A percentile compares a stretch with the other conserved stretches of the same genome.
Evolutionary conservation across 2,329 filamentous ascomycete genomes (phyloP).

Genomic region (Monosporascus sp.): DNA sequence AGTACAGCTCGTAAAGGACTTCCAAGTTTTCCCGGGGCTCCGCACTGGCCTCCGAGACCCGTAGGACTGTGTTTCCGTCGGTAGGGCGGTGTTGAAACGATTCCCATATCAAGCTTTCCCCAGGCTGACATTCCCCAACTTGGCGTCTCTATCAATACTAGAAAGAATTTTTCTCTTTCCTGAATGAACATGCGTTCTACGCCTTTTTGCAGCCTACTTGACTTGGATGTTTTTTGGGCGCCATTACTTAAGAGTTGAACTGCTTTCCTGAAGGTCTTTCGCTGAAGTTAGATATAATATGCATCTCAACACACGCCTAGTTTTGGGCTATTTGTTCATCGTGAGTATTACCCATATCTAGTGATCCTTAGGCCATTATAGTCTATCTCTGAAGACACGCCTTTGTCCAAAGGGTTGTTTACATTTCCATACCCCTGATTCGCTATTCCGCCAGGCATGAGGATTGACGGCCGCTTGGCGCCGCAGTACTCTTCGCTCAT

Average conservation of each 20-base stretch:
- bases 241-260: not conserved
- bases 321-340: not conserved
- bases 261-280: not conserved
- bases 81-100: not conserved
- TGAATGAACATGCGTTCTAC: not conserved
- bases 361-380: not conserved
- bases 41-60: not conserved
- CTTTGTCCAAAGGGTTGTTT: not conserved
- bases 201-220: not conserved
- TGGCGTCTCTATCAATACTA: not conserved
- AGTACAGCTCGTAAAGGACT: no score
- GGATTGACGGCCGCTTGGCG: constrained; percentile 1
- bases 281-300: not conserved
- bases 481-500: constrained; percentile 12
- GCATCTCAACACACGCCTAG: not conserved
- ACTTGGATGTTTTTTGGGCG: not conserved
- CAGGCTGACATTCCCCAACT: not conserved
- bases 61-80: not conserved
- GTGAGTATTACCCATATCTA: not conserved
- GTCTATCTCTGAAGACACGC: not conserved
- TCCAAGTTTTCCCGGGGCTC: no score
- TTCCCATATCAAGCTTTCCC: not conserved
- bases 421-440: not conserved
- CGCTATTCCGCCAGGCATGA: not conserved
- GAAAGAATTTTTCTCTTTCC: not conserved